Evolutionary conservation across 2,329 filamentous ascomycete genomes (phyloP), one percentile per base, ranked within the genome.

Genomic region (Stemphylium lycopersici): DNA sequence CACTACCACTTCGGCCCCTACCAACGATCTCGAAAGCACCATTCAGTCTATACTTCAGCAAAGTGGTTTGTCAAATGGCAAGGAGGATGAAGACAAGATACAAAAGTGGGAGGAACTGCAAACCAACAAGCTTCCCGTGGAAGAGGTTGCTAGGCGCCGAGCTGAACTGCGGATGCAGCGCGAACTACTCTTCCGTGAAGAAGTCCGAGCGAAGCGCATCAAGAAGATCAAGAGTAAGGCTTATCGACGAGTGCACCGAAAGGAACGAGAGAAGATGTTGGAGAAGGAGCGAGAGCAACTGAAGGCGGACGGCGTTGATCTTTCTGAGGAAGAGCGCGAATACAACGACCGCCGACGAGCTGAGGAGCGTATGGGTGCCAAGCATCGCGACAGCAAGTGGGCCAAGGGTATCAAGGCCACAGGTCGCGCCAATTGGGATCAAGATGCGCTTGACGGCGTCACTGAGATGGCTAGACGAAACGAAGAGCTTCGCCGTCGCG

Each of bases 171-270:
- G 95, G 11, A 87, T 87, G 73, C 87, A 90, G 59, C 84, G 95
- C 63, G 93, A 98, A 67, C 78, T 96, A 6, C 83, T 93, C 61
- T 96, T 96, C 66, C 85, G 93, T 10, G 93, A 98, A 76, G 89
- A 96, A 69, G 88, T 92, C 38, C 89, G 92, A 52, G 86, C 92
- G 6, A 96, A 93, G 77, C 88, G 95, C 20, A 91, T 99, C 77
- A 96, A 97, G 79, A 98, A 98, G 81, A 99, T 99, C 79, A 99
- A 99, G 82, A 96, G 90, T 73, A 99, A 97, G 76, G 86, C 92
- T 0, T 99, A 96, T 73, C 90, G 93, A 50, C 88, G 93, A 39
- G 89, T 98, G 12, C 93, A 98, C 76, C 87, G 93, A 33, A 96
- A 89, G 71, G 90, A 90, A 70, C 81, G 85, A 12, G 84, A 88